A percentile compares a stretch with the other conserved stretches of the same genome.
These are phyloP conservation scores for Echites panduratus DNA, from an alignment of 257 asterid genomes.

Conservation along the genomic window DNA sequence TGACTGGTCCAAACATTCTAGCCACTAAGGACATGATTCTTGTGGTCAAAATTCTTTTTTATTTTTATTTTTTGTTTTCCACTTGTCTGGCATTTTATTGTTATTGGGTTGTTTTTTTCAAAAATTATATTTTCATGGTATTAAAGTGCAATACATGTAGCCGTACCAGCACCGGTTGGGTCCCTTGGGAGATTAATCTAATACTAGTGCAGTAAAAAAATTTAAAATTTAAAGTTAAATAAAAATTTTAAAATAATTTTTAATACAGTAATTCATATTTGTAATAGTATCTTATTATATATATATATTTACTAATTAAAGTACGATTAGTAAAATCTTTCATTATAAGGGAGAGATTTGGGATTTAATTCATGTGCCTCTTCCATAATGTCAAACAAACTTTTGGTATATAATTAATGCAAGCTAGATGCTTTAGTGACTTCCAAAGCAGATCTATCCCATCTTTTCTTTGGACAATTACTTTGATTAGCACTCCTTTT, in stretches of 20 bases:
- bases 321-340: too few species aligned
- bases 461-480: neutral
- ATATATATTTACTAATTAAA: too few species aligned
- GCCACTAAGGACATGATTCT: conserved; percentile 30
- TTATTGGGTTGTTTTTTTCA: neutral
- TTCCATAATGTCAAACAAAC: neutral
- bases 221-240: too few species aligned
- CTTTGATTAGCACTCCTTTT: too few species aligned
- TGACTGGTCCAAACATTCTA: conserved; percentile 36
- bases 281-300: too few species aligned
- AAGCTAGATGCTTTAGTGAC: neutral
- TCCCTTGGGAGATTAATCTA: too few species aligned
- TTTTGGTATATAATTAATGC: neutral
- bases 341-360: neutral
- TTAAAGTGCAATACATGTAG: too few species aligned
- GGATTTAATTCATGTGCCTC: neutral
- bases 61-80: neutral
- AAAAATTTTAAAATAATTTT: too few species aligned
- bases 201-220: neutral
- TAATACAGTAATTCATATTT: too few species aligned
- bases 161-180: too few species aligned
- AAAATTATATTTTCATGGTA: too few species aligned
- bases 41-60: conserved; percentile 8
- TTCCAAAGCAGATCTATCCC: neutral
- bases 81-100: neutral